Conservation (phyloP, 768 basidiomycete species). For the Rickenella mellea region DNA sequence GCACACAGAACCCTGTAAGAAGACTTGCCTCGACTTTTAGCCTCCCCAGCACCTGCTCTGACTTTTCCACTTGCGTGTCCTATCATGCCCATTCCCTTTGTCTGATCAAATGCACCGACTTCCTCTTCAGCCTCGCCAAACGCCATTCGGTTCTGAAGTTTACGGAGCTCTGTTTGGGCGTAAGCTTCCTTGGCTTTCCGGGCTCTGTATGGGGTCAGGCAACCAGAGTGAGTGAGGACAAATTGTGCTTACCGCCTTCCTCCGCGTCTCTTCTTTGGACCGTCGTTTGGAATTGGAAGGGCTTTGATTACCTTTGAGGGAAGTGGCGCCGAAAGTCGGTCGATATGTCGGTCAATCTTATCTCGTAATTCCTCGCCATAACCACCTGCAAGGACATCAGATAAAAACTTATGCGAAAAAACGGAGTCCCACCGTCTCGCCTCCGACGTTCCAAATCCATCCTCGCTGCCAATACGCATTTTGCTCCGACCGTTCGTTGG, state of each 20-base stretch:
- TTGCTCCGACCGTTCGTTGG: conserved; percentile 90
- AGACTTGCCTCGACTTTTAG: conserved; percentile 78
- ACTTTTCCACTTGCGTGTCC: conserved; percentile 82
- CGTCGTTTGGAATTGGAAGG: conserved; percentile 88
- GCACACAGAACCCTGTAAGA: neutral
- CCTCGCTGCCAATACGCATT: conserved; percentile 79
- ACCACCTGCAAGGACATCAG: conserved; percentile 33
- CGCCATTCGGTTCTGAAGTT: conserved; percentile 92
- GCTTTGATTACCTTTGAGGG: conserved; percentile 91
- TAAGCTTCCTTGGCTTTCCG: conserved; percentile 98
- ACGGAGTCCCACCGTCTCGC: conserved; percentile 54
- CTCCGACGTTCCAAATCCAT: conserved; percentile 87
- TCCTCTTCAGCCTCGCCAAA: conserved; percentile 96
- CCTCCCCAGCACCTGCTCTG: conserved; percentile 77
- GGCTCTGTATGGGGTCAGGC: conserved; percentile 48
- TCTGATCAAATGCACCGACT: conserved; percentile 93
- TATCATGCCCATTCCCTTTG: conserved; percentile 98
- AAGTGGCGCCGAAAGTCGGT: conserved; percentile 86
- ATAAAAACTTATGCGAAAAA: neutral
- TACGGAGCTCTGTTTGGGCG: conserved; percentile 92
- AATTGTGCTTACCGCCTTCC: conserved; percentile 67
- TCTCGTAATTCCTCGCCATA: conserved; percentile 76
- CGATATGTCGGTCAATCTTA: conserved; percentile 89
- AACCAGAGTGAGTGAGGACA: too few species aligned
- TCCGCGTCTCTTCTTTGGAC: conserved; percentile 90